A percentile compares a stretch with the other conserved stretches of the same genome.
Conservation (phyloP, 208 protist genomes). For the Tritrichomonas foetus region DNA sequence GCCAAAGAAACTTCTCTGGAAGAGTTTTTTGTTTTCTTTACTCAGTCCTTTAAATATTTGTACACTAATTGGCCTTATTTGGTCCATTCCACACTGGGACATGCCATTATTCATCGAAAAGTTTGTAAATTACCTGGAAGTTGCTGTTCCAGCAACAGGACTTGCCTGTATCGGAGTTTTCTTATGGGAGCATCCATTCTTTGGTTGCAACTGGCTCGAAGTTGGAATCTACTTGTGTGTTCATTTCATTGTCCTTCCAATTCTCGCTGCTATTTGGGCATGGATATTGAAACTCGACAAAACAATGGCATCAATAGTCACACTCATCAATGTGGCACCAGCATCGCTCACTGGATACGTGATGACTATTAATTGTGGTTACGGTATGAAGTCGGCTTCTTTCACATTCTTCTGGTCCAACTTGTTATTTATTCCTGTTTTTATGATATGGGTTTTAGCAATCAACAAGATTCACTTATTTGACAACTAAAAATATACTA, state of each 20-base stretch:
- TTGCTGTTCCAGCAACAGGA: not conserved
- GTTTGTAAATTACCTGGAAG: not conserved
- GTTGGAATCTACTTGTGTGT: not conserved
- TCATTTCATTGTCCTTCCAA: not conserved
- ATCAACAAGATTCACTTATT: not conserved
- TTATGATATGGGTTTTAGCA: not conserved
- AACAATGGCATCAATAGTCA: not conserved
- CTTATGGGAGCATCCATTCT: not conserved
- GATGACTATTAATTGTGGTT: not conserved
- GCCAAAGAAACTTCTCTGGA: not conserved
- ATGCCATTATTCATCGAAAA: not conserved
- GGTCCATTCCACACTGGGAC: not conserved
- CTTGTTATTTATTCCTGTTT: not conserved
- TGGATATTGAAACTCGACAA: not conserved
- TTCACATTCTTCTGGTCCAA: slow-evolving; percentile 17
- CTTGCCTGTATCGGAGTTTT: not conserved
- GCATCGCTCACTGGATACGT: not conserved
- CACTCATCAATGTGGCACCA: not conserved
- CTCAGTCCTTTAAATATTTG: not conserved
- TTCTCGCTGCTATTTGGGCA: not conserved
- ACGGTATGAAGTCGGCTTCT: not conserved
- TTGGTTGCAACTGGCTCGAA: not conserved
- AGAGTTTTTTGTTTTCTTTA: not conserved
- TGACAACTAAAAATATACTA: not conserved
- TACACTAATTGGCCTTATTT: not conserved